phyloP scores from a whole-genome alignment of 352 stramenopile species.

The Elongisporangium prolatum region DNA sequence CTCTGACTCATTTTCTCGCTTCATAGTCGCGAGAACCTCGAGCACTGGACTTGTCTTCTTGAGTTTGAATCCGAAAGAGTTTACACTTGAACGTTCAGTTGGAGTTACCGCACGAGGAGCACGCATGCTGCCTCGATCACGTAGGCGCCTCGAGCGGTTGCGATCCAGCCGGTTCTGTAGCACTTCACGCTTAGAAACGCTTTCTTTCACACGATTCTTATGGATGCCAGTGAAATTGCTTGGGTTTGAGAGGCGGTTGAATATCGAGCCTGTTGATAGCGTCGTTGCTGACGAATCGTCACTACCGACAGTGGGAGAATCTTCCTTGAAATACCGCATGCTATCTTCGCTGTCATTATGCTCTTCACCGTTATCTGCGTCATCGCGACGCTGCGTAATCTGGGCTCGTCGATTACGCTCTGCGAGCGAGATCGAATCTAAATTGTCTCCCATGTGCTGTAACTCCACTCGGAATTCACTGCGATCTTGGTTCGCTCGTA shows the following conservation, averaged over 20 bases:
- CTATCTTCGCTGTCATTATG: slow-evolving; percentile 22
- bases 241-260: slow-evolving; percentile 81
- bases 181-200: slow-evolving; percentile 75
- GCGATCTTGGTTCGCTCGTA: slow-evolving; percentile 18
- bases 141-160: slow-evolving; percentile 64
- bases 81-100: slow-evolving; percentile 41
- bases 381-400: slow-evolving; percentile 22
- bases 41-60: slow-evolving; percentile 56
- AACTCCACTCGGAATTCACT: slow-evolving; percentile 58
- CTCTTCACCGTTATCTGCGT: slow-evolving; percentile 24
- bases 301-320: slow-evolving; percentile 51
- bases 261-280: slow-evolving; percentile 53
- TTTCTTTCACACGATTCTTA: slow-evolving; percentile 81
- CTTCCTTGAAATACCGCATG: slow-evolving; percentile 24
- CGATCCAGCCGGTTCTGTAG: slow-evolving; percentile 69
- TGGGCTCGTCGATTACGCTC: slow-evolving; percentile 30
- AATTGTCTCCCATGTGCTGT: slow-evolving; percentile 34
- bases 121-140: slow-evolving; percentile 56
- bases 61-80: slow-evolving; percentile 40
- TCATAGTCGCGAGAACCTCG: slow-evolving; percentile 82
- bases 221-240: slow-evolving; percentile 88
- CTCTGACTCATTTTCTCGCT: slow-evolving; percentile 68
- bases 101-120: slow-evolving; percentile 40
- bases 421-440: slow-evolving; percentile 31
- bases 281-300: slow-evolving; percentile 53